Base-by-base conservation (phyloP, 2,329 filamentous ascomycete genomes). In the Cadophora sp. region DNA sequence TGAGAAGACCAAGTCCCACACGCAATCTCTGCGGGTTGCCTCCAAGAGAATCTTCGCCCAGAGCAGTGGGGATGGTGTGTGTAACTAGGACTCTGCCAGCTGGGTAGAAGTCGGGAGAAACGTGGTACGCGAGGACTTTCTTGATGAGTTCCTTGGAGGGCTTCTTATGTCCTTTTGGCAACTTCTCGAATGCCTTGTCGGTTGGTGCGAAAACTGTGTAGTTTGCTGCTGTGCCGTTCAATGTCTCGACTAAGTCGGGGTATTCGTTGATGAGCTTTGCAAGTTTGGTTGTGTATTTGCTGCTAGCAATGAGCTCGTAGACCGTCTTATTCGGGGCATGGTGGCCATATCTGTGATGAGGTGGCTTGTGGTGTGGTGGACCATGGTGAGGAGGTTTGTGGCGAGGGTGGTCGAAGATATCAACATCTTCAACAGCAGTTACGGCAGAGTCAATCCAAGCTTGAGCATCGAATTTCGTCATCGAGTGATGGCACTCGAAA, bases 161-260 rank as follows among this genome's bases (percentile, higher is more conserved):
- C 80, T 92, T 89, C 71, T 83, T 78, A 65, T 81, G 75, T 78
- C 83, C 77, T 24, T 83, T 75, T 1, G 85, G 85, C 27, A 89
- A 79, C 72, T 85, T 82, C 70, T 91, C 87, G 74, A 97, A 95
- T 0, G 93, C 93, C 61, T 84, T 82, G 77, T 97, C 88, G 0
- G 87, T 89, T 0, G 94, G 94, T 1, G 92, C 91, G 75, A 97
- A 97, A 62, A 96, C 80, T 0, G 94, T 97, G 76, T 91, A 88
- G 79, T 95, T 94, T 26, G 86, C 83, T 43, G 86, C 81, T 1
- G 92, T 95, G 75, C 87, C 86, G 80, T 97, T 96, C 31, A 97
- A 86, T 3, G 89, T 79, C 64, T 91, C 79, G 43, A 95, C 89
- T 0, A 97, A 82, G 63, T 92, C 88, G 0, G 89, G 85, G 77